phyloP scores from a whole-genome alignment of 148 eudicot genomes.

The Chenopodium suecicum region DNA sequence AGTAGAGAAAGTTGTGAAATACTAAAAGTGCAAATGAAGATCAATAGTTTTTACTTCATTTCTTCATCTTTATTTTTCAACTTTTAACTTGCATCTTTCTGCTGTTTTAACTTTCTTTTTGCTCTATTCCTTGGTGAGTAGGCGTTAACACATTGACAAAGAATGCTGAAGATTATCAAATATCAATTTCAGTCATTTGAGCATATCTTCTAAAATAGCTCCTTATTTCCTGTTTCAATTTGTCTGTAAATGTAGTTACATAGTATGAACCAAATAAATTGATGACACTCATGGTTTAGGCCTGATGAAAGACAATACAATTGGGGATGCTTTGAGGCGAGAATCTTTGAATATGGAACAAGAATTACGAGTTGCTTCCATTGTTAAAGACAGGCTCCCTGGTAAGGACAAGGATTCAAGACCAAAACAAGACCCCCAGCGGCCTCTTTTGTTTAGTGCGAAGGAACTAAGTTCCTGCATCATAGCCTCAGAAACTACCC shows the following conservation, averaged over 20 bases:
- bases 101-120: neutral
- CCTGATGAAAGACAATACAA: neutral
- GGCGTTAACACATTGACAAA: neutral
- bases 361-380: slow-evolving; percentile 3
- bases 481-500: slow-evolving; percentile 27
- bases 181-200: neutral
- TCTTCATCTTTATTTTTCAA: neutral
- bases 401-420: neutral
- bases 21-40: neutral
- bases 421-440: neutral
- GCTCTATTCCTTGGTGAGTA: neutral
- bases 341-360: neutral
- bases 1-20: neutral
- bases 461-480: slow-evolving; percentile 33
- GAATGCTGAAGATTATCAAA: neutral
- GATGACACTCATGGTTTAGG: neutral
- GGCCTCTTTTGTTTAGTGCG: slow-evolving; percentile 20
- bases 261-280: neutral
- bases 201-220: neutral
- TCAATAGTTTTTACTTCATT: neutral
- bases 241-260: neutral
- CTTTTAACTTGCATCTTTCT: neutral
- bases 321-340: neutral
- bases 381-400: neutral
- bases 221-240: neutral